Evolutionary conservation across 2,329 filamentous ascomycete species (phyloP).

Genomic region (Cyclaneusma minus): DNA sequence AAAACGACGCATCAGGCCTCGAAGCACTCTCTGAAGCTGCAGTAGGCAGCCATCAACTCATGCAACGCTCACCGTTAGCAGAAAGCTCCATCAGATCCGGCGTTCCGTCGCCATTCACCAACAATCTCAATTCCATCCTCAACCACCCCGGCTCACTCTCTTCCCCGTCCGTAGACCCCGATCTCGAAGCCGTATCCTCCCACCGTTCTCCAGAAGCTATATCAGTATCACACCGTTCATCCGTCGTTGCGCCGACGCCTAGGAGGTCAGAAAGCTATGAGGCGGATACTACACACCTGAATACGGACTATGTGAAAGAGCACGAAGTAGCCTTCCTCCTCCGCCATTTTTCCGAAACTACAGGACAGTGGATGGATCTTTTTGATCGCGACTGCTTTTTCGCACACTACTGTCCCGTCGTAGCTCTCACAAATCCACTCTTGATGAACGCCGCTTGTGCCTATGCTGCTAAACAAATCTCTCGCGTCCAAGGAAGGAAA

Average conservation of each 20-base stretch:
- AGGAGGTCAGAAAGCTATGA: constrained; percentile 17
- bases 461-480: constrained; percentile 44
- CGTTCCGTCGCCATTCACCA: constrained; percentile 13
- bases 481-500: constrained; percentile 34
- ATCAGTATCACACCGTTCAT: too few species aligned
- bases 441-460: constrained; percentile 39
- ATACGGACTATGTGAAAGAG: constrained; percentile 24
- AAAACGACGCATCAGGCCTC: constrained; percentile 29
- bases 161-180: constrained; percentile 28
- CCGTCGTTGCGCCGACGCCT: constrained; percentile 8
- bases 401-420: constrained; percentile 40
- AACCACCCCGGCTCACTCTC: constrained; percentile 25
- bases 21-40: constrained; percentile 37
- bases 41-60: constrained; percentile 22
- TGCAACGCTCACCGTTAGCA: constrained; percentile 10
- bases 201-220: too few species aligned
- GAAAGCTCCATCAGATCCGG: constrained; percentile 9
- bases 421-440: constrained; percentile 31
- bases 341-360: constrained; percentile 41
- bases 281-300: constrained; percentile 4
- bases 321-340: constrained; percentile 44
- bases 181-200: constrained; percentile 13
- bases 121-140: constrained; percentile 40
- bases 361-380: constrained; percentile 42
- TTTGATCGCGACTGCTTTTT: constrained; percentile 43